Percentiles rank a stretch among this genome's conserved stretches.
Conservation (phyloP, 257 asterid species). For the Solanum bulbocastanum region DNA sequence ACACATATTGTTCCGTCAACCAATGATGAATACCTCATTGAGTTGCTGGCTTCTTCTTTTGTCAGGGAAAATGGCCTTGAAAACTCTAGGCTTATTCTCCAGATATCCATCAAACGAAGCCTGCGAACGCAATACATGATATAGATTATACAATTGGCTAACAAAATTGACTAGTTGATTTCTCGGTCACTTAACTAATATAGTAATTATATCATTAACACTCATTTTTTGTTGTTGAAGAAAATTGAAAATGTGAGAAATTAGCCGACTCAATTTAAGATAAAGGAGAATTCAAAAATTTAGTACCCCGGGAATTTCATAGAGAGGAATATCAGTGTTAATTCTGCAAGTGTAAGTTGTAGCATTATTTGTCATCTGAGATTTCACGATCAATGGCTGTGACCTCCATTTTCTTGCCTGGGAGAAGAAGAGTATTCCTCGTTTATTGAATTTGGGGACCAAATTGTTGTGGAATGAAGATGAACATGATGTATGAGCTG, state of each 20-base stretch:
- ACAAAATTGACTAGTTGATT: no score
- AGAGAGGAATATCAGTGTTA: conserved; percentile 72
- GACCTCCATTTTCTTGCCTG: background rate
- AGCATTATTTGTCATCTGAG: background rate
- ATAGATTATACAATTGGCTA: no score
- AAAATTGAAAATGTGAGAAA: no score
- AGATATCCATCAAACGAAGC: conserved; percentile 84
- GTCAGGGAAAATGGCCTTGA: conserved; percentile 88
- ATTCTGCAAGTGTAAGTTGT: conserved; percentile 57
- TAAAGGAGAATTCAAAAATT: background rate
- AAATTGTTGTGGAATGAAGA: background rate
- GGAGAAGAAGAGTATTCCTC: background rate
- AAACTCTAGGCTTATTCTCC: conserved; percentile 77
- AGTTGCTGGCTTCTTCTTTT: conserved; percentile 71
- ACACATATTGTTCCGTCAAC: background rate
- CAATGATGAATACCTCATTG: conserved; percentile 42
- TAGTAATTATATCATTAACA: no score
- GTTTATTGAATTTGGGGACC: background rate
- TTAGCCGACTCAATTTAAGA: no score
- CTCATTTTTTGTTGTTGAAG: no score
- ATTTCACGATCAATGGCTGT: background rate
- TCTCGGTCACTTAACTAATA: no score
- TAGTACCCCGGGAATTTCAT: conserved; percentile 64
- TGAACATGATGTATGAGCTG: background rate
- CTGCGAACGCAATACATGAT: conserved; percentile 15